Percentiles rank a stretch among this genome's conserved stretches.
phyloP scores from a whole-genome alignment of 805 yeast genomes.

The Danielia oregonensis region DNA sequence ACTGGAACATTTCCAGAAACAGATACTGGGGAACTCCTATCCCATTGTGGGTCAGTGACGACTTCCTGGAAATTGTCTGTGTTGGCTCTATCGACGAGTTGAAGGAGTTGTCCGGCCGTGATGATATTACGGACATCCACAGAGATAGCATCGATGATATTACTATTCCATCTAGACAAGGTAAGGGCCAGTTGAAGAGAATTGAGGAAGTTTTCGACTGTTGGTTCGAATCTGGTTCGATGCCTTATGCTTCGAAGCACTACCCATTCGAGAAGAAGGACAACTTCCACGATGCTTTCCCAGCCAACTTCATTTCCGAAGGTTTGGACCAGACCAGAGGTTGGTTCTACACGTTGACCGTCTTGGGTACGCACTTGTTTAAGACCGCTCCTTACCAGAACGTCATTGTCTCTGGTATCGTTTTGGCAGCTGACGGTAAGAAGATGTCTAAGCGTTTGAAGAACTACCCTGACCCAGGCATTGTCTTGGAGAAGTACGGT shows the following conservation, averaged over 20 bases:
- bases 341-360: conserved; percentile 97
- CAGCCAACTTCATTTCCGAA: conserved; percentile 97
- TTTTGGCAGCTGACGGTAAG: conserved; percentile 96
- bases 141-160: conserved; percentile 89
- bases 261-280: conserved; percentile 91
- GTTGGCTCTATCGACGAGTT: conserved; percentile 88
- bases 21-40: conserved; percentile 99
- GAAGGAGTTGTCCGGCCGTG: conserved; percentile 75
- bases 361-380: conserved; percentile 92
- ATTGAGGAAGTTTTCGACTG: conserved; percentile 98
- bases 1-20: conserved; percentile 98
- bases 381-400: conserved; percentile 90
- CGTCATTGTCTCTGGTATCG: conserved; percentile 94
- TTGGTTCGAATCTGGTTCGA: conserved; percentile 99
- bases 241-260: conserved; percentile 97
- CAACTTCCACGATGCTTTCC: conserved; percentile 69
- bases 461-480: conserved; percentile 93
- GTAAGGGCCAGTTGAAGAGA: conserved; percentile 85
- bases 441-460: conserved; percentile 98
- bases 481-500: conserved; percentile 83
- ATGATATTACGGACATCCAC: conserved; percentile 83
- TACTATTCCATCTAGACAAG: conserved; percentile 87
- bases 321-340: conserved; percentile 99
- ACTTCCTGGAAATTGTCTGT: conserved; percentile 87
- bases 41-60: conserved; percentile 97